A percentile compares a stretch with the other conserved stretches of the same genome.
phyloP scores from a whole-genome alignment of 768 basidiomycete species.

The Pulveroboletus sp. region DNA sequence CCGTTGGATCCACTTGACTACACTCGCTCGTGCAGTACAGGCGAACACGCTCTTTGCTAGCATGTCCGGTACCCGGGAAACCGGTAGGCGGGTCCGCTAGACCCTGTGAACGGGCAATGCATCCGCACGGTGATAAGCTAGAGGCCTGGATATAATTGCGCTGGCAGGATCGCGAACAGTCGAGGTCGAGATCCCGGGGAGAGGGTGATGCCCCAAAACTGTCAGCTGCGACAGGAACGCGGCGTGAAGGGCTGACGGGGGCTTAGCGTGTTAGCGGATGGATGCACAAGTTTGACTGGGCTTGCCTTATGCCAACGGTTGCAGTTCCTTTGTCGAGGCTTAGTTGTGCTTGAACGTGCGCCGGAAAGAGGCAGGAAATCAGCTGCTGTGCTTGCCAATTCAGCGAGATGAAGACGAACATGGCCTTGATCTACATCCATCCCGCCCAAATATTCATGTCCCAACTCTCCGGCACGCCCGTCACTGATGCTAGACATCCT shows the following conservation, averaged over 20 bases:
- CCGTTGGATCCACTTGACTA: conserved; percentile 11
- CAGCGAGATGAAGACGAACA: neutral
- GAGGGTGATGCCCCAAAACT: conserved; percentile 29
- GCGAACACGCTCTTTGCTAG: conserved; percentile 16
- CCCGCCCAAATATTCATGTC: conserved; percentile 7
- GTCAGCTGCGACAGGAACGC: conserved; percentile 24
- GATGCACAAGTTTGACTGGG: neutral
- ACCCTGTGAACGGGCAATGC: conserved; percentile 16
- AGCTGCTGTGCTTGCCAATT: conserved; percentile 1
- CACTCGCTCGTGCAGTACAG: conserved; percentile 9
- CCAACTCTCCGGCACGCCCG: conserved; percentile 5
- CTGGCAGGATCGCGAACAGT: neutral
- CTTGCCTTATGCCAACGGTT: conserved; percentile 27
- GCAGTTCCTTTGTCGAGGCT: conserved; percentile 8
- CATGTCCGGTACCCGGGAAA: conserved; percentile 3
- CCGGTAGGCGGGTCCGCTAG: conserved; percentile 2
- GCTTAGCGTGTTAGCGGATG: conserved; percentile 14
- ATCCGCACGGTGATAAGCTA: conserved; percentile 9
- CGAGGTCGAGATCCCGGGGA: neutral
- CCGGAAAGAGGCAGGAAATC: neutral
- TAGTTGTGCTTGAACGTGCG: conserved; percentile 1
- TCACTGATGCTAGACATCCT: too few relatives aligned
- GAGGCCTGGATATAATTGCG: neutral
- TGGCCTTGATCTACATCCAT: conserved; percentile 14
- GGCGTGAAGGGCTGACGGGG: conserved; percentile 8